Conservation (phyloP, 306 rosid genomes). For the Cercis canadensis region DNA sequence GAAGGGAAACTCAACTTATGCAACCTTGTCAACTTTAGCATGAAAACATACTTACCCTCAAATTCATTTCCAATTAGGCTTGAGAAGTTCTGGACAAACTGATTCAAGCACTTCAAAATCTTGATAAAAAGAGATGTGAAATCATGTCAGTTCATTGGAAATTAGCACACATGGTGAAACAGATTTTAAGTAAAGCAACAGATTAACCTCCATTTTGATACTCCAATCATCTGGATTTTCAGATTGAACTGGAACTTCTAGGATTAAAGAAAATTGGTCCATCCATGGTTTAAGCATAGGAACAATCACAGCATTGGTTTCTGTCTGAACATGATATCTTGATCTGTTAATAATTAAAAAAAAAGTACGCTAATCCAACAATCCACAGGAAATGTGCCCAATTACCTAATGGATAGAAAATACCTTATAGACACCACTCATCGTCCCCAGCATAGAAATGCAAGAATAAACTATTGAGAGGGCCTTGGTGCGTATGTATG, state of each 20-base stretch:
- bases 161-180: neutral
- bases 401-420: conserved; percentile 38
- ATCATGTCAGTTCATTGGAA: conserved; percentile 20
- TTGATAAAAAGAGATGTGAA: conserved; percentile 39
- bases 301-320: conserved; percentile 62
- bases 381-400: conserved; percentile 30
- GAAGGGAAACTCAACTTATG: conserved; percentile 27
- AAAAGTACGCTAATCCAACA: conserved; percentile 37
- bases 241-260: conserved; percentile 72
- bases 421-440: conserved; percentile 91
- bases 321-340: conserved; percentile 67
- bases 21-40: conserved; percentile 16
- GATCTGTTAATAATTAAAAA: conserved; percentile 47
- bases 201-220: conserved; percentile 82
- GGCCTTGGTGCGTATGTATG: conserved; percentile 71
- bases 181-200: conserved; percentile 22
- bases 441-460: conserved; percentile 78
- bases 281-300: conserved; percentile 90
- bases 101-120: conserved; percentile 97
- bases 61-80: conserved; percentile 71
- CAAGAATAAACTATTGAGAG: conserved; percentile 86
- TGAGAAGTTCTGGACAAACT: conserved; percentile 83
- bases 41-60: conserved; percentile 56
- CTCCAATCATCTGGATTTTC: conserved; percentile 96
- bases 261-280: conserved; percentile 74